Evolutionary conservation across 192 early-diverging fungal genomes (phyloP).

Genomic region (Coemansia sp.): DNA sequence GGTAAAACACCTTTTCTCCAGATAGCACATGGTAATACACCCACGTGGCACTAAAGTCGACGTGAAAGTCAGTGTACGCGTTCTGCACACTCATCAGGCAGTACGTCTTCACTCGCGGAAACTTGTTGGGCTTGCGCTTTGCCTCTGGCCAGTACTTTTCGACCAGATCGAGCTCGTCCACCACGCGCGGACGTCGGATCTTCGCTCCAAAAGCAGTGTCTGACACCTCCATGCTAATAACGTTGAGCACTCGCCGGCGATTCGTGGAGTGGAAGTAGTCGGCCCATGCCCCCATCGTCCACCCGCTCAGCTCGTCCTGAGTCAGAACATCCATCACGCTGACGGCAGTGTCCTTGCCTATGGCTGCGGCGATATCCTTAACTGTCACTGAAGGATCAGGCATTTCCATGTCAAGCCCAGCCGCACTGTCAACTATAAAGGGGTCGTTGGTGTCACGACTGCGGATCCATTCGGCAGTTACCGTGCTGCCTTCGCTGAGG

Average conservation of each 20-base stretch:
- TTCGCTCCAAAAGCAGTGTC: conserved; percentile 65
- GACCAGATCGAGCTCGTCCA: conserved; percentile 86
- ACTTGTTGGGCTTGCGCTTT: conserved; percentile 65
- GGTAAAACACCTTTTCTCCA: conserved; percentile 88
- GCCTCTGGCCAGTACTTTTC: conserved; percentile 81
- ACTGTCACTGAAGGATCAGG: conserved; percentile 65
- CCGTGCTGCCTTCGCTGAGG: conserved; percentile 59
- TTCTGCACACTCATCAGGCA: conserved; percentile 93
- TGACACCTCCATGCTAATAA: conserved; percentile 86
- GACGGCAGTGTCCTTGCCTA: conserved; percentile 69
- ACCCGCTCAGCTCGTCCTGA: conserved; percentile 73
- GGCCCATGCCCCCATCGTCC: conserved; percentile 85
- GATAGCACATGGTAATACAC: conserved; percentile 91
- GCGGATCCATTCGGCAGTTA: conserved; percentile 70
- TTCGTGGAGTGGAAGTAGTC: conserved; percentile 68
- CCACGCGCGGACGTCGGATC: conserved; percentile 76
- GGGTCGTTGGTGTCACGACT: conserved; percentile 70
- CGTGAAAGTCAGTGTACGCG: conserved; percentile 89
- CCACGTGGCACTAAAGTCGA: conserved; percentile 83
- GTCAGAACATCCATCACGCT: conserved; percentile 93
- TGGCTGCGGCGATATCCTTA: conserved; percentile 57
- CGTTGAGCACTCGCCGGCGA: conserved; percentile 77
- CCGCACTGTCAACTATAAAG: conserved; percentile 67
- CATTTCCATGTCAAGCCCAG: conserved; percentile 84
- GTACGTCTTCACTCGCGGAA: conserved; percentile 87